Conservation (phyloP, 1,284 basidiomycete species). For the Tilletia indica region DNA sequence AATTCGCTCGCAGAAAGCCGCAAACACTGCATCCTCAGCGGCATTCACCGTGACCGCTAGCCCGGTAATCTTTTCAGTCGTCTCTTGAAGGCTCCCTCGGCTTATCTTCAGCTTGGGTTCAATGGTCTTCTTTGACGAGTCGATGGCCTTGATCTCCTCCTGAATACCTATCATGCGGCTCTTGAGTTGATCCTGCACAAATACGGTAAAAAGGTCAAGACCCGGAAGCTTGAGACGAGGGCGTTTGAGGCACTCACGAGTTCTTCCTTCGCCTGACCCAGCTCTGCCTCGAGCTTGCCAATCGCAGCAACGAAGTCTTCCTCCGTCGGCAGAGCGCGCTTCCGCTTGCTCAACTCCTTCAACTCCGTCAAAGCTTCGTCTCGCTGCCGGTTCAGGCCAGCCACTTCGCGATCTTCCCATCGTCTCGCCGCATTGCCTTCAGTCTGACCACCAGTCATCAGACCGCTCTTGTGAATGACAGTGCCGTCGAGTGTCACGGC, state of each 20-base stretch:
- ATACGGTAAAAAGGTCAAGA: background rate
- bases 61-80: constrained; percentile 52
- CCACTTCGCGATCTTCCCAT: constrained; percentile 90
- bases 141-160: constrained; percentile 39
- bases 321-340: constrained; percentile 76
- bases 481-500: constrained; percentile 96
- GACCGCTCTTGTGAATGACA: constrained; percentile 92
- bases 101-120: constrained; percentile 30
- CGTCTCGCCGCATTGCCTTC: constrained; percentile 63
- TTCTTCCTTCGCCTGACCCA: constrained; percentile 76
- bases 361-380: constrained; percentile 77
- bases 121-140: constrained; percentile 33
- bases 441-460: constrained; percentile 86
- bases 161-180: constrained; percentile 40
- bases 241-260: constrained; percentile 54
- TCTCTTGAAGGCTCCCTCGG: constrained; percentile 63
- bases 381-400: constrained; percentile 67
- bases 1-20: constrained; percentile 76
- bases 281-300: constrained; percentile 72
- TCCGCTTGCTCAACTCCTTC: constrained; percentile 75
- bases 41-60: constrained; percentile 35
- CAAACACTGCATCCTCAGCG: constrained; percentile 80
- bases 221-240: too few relatives aligned
- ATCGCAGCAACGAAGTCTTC: constrained; percentile 76
- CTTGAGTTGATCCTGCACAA: constrained; percentile 19